Conservation (phyloP, 176 grass and related monocot species). For the Pontederia paniculata region DNA sequence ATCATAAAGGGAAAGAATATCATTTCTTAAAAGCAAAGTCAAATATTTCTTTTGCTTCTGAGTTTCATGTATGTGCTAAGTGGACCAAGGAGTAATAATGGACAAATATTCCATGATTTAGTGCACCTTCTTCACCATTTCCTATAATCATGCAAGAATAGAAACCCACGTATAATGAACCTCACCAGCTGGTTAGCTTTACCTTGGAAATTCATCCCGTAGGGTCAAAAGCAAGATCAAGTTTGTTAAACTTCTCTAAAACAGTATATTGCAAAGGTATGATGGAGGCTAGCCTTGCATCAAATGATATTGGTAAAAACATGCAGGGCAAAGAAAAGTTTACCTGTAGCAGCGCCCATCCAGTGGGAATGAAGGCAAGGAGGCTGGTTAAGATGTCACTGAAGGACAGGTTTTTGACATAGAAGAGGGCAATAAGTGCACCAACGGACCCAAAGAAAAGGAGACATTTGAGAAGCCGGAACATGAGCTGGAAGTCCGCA, state of each 20-base stretch:
- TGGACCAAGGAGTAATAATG: too few relatives aligned
- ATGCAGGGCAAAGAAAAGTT: neutral
- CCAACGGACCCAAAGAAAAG: constrained; percentile 7
- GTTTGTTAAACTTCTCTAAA: too few relatives aligned
- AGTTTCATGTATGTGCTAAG: too few relatives aligned
- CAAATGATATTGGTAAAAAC: neutral
- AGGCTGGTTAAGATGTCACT: constrained; percentile 32
- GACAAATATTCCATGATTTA: too few relatives aligned
- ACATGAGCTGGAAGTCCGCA: constrained; percentile 14
- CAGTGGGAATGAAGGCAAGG: constrained; percentile 60
- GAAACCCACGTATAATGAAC: too few relatives aligned
- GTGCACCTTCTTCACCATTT: too few relatives aligned
- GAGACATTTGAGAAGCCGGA: constrained; percentile 9
- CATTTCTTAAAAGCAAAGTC: neutral
- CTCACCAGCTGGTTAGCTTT: too few relatives aligned
- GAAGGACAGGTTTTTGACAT: neutral
- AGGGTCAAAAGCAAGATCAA: too few relatives aligned
- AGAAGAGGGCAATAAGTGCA: constrained; percentile 4
- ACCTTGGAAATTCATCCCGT: too few relatives aligned
- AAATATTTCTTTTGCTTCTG: too few relatives aligned
- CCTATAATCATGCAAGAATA: too few relatives aligned
- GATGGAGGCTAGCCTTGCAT: too few relatives aligned
- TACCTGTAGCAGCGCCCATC: constrained; percentile 65
- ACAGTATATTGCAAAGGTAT: neutral
- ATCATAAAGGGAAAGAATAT: neutral